Conservation (phyloP, 345 rosid species). For the sweet orange (Citrus sinensis) region DVS_A1.0 CM039163.1:2804501-2805000, state of each 20-base stretch:
- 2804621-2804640: not conserved
- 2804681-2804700: not conserved
- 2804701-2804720: not conserved
- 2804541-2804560: conserved; percentile 22
- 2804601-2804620: not conserved
- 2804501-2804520: conserved; percentile 6
- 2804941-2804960: no score
- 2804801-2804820: not conserved
- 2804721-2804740: not conserved
- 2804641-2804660: not conserved
- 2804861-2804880: no score
- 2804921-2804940: no score
- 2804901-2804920: no score
- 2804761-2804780: conserved; percentile 24
- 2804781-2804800: conserved; percentile 23
- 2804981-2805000: no score
- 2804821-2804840: no score
- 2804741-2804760: conserved; percentile 26
- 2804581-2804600: not conserved
- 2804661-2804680: not conserved
- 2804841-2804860: no score
- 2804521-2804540: conserved; percentile 38
- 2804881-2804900: no score
- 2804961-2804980: no score
- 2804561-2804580: not conserved